These are phyloP conservation scores for Aechmea fasciata DNA, from an alignment of 176 grass and related monocot genomes.

Conservation along the genomic window DNA sequence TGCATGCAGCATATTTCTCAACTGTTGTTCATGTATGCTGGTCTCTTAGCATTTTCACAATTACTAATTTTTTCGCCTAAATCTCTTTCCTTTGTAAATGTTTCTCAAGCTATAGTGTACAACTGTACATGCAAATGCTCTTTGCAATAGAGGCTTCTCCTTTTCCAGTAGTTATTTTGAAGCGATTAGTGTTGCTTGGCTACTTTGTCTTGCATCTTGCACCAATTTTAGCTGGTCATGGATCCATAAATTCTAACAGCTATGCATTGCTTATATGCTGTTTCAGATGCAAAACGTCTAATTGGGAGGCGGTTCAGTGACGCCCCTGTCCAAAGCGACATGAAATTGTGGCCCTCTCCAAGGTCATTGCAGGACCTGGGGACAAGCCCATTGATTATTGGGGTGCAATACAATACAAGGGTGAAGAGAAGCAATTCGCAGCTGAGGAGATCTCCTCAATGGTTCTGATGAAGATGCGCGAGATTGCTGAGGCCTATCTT, in stretches of 20 bases:
- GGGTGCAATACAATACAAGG: slow-evolving; percentile 51
- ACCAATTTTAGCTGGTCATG: not conserved
- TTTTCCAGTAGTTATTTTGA: no score
- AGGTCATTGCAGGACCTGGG: slow-evolving; percentile 38
- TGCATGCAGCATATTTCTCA: no score
- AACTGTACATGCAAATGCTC: no score
- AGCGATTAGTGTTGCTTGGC: no score
- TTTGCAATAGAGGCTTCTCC: no score
- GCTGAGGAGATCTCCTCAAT: slow-evolving; percentile 85
- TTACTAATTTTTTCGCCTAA: no score
- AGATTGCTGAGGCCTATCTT: slow-evolving; percentile 73
- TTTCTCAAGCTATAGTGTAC: no score
- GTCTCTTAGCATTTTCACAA: no score
- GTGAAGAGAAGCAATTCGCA: slow-evolving; percentile 60
- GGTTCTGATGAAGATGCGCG: slow-evolving; percentile 88
- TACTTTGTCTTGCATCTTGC: no score
- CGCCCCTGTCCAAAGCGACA: slow-evolving; percentile 67
- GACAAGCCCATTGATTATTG: slow-evolving; percentile 82
- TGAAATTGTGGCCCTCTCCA: slow-evolving; percentile 75
- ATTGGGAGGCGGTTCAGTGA: slow-evolving; percentile 71
- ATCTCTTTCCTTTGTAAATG: no score
- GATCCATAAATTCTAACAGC: not conserved
- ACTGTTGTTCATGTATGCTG: no score
- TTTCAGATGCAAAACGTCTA: slow-evolving; percentile 74
- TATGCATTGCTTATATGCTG: not conserved